Percentiles rank a stretch among this genome's conserved stretches.
Conservation (phyloP, 306 rosid genomes). For the Quercus alba region DNA sequence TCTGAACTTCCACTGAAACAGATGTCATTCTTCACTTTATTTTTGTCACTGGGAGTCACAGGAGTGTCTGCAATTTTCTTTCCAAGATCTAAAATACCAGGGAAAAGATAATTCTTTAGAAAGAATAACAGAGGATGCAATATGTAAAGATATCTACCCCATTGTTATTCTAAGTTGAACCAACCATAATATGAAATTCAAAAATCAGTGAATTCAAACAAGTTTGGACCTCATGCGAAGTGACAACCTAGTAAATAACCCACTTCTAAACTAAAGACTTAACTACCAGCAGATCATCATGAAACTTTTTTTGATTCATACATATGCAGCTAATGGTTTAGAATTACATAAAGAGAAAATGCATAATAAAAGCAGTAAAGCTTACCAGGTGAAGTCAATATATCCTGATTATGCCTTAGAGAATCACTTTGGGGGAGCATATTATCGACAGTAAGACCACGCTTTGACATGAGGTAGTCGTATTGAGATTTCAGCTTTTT, state of each 20-base stretch:
- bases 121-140: conserved; percentile 5
- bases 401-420: conserved; percentile 28
- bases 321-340: neutral
- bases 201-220: neutral
- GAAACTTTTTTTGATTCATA: neutral
- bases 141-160: conserved; percentile 3
- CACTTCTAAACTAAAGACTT: neutral
- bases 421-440: conserved; percentile 41
- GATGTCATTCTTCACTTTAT: conserved; percentile 36
- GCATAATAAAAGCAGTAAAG: neutral
- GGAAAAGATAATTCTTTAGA: conserved; percentile 12
- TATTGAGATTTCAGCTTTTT: conserved; percentile 75
- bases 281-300: neutral
- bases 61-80: conserved; percentile 36
- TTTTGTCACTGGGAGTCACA: conserved; percentile 21
- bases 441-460: conserved; percentile 54
- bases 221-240: neutral
- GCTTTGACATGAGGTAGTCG: conserved; percentile 49
- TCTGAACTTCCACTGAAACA: conserved; percentile 17
- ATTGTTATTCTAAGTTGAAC: neutral
- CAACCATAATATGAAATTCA: neutral
- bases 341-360: neutral
- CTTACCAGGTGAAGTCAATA: conserved; percentile 49
- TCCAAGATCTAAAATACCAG: conserved; percentile 40
- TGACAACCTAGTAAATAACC: neutral